Base-by-base conservation (phyloP, 192 early-diverging fungal species). In the Coemansia sp. region DNA sequence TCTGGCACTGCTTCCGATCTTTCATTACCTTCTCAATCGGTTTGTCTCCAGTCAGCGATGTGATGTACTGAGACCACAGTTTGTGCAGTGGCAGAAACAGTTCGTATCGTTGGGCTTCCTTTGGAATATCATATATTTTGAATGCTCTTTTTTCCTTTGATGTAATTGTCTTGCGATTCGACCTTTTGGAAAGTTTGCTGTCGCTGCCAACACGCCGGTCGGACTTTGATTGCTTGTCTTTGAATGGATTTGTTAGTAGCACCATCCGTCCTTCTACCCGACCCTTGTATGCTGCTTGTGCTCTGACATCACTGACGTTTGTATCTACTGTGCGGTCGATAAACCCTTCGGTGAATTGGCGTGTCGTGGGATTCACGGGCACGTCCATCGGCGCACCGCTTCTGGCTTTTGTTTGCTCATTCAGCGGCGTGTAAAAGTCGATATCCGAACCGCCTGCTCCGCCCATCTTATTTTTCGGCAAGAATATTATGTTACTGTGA, bases 61-160 rank as follows among this genome's bases (percentile, higher is more conserved):
- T 73, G 58, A 95, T 90, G 68, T 95, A 95, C 18, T 84, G 81
- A 42, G 68, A 75, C 94, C 95, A 97, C 37, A 95, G 68, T 13
- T 75, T 51, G 66, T 94, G 82, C 15, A 97, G 72, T 9, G 92
- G 90, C 13, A 86, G 25, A 71, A 93, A 95, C 42, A 86, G 49
- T 4, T 80, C 81, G 63, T 90, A 90, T 26, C 42, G 40, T 2
- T 57, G 68, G 6, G 68, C 63, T 0, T 85, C 85, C 7, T 80
- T 55, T 13, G 91, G 89, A 34, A 93, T 85, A 5, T 89, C 86
- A 61, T 90, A 89, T 4, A 91, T 70, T 7, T 82, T 79, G 16
- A 87, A 29, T 28, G 66, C 63, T n/a, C 84, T 84, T 48, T 88
- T 68, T 81, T 90, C 79, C 13, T 68, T 72, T 16, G 88, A 80